phyloP scores from a whole-genome alignment of 345 rosid species.

The Melaleuca quinquenervia region DNA sequence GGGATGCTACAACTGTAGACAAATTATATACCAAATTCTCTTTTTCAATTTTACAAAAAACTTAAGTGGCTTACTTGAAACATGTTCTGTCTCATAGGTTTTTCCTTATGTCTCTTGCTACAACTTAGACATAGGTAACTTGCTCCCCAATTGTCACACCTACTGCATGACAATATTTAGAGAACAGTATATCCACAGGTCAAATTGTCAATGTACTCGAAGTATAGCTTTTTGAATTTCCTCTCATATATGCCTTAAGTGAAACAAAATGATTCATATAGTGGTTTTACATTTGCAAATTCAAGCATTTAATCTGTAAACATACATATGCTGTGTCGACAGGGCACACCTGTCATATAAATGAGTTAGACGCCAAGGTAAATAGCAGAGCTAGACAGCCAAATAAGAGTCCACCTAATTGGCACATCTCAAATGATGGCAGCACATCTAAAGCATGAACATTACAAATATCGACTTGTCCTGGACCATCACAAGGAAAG shows the following conservation, averaged over 20 bases:
- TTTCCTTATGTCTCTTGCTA: background rate
- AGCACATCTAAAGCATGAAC: background rate
- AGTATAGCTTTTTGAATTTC: no score
- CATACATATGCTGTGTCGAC: background rate
- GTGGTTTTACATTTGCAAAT: no score
- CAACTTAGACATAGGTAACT: background rate
- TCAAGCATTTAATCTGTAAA: background rate
- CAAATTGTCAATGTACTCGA: no score
- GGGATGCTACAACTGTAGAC: background rate
- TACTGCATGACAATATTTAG: background rate
- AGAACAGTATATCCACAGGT: no score
- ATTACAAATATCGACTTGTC: background rate
- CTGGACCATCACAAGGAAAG: background rate
- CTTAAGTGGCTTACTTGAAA: background rate
- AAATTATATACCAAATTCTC: background rate
- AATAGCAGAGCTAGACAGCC: background rate
- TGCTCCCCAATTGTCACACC: background rate
- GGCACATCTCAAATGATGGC: background rate
- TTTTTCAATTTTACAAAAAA: background rate
- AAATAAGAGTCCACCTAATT: background rate
- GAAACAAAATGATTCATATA: no score
- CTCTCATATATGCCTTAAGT: no score
- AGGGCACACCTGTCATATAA: background rate
- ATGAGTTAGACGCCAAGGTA: background rate
- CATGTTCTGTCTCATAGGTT: background rate